phyloP scores from a whole-genome alignment of 805 yeast species.

The Cyberlindnera maclurae region DNA sequence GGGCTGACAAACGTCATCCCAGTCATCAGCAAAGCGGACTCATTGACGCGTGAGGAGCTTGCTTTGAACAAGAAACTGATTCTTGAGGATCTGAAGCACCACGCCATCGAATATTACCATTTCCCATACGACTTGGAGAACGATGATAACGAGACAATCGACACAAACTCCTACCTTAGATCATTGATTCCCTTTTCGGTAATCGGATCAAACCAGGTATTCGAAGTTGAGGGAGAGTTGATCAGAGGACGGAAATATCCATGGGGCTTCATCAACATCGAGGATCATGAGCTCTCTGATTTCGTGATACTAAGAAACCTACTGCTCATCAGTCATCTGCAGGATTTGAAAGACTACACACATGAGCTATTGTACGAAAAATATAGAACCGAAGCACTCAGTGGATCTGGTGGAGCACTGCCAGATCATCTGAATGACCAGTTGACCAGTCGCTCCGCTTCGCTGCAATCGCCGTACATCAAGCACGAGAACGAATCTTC shows the following conservation, averaged over 20 bases:
- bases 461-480: conserved; percentile 18
- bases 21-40: conserved; percentile 78
- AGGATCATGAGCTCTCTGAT: conserved; percentile 71
- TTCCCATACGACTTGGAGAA: conserved; percentile 56
- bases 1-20: conserved; percentile 82
- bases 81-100: conserved; percentile 65
- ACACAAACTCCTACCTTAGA: conserved; percentile 58
- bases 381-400: conserved; percentile 81
- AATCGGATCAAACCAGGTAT: conserved; percentile 61
- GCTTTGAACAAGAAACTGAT: conserved; percentile 66
- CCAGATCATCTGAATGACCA: conserved; percentile 29
- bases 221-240: conserved; percentile 36
- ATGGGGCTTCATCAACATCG: conserved; percentile 54
- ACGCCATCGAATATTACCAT: conserved; percentile 65
- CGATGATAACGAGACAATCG: conserved; percentile 55
- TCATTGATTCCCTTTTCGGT: conserved; percentile 60
- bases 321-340: conserved; percentile 73
- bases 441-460: conserved; percentile 5
- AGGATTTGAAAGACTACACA: conserved; percentile 83
- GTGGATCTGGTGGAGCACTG: conserved; percentile 53
- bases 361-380: conserved; percentile 83
- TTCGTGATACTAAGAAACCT: conserved; percentile 75
- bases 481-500: conserved; percentile 16
- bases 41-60: conserved; percentile 74
- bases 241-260: conserved; percentile 50